phyloP scores from a whole-genome alignment of 2,329 filamentous ascomycete species.

The Zymoseptoria brevis region DNA sequence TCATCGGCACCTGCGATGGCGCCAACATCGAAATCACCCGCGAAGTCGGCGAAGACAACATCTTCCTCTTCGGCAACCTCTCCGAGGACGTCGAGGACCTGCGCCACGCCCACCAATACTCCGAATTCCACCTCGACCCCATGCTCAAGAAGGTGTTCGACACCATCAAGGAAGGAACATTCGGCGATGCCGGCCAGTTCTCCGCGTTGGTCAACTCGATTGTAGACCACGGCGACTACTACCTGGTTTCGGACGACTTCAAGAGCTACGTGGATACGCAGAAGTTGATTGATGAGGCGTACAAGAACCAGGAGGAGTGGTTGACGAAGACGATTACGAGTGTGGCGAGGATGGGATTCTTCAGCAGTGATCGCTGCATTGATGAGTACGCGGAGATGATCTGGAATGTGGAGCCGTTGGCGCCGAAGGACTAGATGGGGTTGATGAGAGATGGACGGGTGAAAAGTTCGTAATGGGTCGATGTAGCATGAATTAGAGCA shows the following conservation, averaged over 20 bases:
- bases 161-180: slow-evolving; percentile 68
- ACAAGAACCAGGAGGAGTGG: slow-evolving; percentile 89
- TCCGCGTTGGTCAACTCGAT: slow-evolving; percentile 77
- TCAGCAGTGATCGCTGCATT: slow-evolving; percentile 89
- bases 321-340: slow-evolving; percentile 79
- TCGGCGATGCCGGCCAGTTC: slow-evolving; percentile 74
- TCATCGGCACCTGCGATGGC: slow-evolving; percentile 59
- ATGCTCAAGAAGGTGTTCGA: slow-evolving; percentile 75
- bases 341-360: slow-evolving; percentile 90
- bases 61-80: slow-evolving; percentile 95
- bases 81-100: slow-evolving; percentile 95
- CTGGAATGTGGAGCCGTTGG: slow-evolving; percentile 87
- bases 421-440: slow-evolving; percentile 1
- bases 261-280: slow-evolving; percentile 90
- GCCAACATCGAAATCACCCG: slow-evolving; percentile 64
- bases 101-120: slow-evolving; percentile 81
- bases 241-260: slow-evolving; percentile 96
- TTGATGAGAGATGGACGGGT: background rate
- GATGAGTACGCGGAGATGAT: slow-evolving; percentile 95
- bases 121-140: slow-evolving; percentile 66
- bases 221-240: slow-evolving; percentile 90
- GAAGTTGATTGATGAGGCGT: slow-evolving; percentile 80
- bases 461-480: background rate
- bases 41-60: slow-evolving; percentile 92
- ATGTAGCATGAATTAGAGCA: background rate